A percentile compares a stretch with the other conserved stretches of the same genome.
Evolutionary conservation across 768 basidiomycete genomes (phyloP).

Genomic region (Boletus vermiculosoides): DNA sequence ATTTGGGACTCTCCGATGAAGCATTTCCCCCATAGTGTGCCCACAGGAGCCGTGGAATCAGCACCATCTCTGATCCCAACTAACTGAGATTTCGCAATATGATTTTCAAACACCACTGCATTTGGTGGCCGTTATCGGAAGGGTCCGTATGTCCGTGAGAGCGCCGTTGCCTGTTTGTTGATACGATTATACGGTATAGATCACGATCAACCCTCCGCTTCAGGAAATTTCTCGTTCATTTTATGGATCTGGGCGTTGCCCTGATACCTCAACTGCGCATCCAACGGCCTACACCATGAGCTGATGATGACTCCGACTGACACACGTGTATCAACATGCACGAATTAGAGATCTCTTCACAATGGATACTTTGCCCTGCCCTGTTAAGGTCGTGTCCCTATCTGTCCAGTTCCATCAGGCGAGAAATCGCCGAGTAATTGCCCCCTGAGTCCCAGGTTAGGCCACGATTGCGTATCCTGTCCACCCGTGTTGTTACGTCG

Average conservation of each 20-base stretch:
- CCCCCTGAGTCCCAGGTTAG: conserved; percentile 20
- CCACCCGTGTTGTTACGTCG: conserved; percentile 29
- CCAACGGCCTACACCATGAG: conserved; percentile 9
- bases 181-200: conserved; percentile 25
- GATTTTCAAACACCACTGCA: conserved; percentile 20
- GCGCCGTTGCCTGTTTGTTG: conserved; percentile 10
- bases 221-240: conserved; percentile 21
- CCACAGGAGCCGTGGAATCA: conserved; percentile 19
- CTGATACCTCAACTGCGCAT: conserved; percentile 17
- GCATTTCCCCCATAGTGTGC: conserved; percentile 5
- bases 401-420: conserved; percentile 15
- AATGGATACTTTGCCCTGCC: conserved; percentile 5
- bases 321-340: conserved; percentile 29
- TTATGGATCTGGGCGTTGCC: conserved; percentile 21
- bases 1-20: conserved; percentile 1
- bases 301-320: conserved; percentile 8
- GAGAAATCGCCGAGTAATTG: conserved; percentile 12
- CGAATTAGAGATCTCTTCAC: conserved; percentile 6
- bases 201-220: conserved; percentile 19
- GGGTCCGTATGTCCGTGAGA: conserved; percentile 29
- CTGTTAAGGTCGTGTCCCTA: conserved; percentile 15
- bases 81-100: conserved; percentile 21
- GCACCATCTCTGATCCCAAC: conserved; percentile 21
- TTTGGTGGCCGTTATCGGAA: conserved; percentile 21
- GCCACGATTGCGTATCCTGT: no score